Percentiles rank a stretch among this genome's conserved stretches.
Evolutionary conservation across 2,329 filamentous ascomycete genomes (phyloP).

Genomic region (Arthrobotrys megalospora): DNA sequence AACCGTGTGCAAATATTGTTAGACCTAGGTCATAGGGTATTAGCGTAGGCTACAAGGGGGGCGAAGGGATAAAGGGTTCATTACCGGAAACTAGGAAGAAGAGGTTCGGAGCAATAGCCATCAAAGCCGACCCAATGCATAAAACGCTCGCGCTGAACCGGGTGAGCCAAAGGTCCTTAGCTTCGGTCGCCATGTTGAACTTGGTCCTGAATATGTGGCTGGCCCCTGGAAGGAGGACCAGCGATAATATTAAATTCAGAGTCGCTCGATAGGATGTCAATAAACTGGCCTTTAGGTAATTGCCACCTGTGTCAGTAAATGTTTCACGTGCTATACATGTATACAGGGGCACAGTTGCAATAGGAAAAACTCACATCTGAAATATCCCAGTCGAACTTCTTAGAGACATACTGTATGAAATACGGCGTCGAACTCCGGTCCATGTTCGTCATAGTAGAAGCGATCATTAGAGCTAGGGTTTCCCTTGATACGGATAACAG

Average conservation of each 20-base stretch:
- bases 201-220: neutral
- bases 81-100: conserved; percentile 1
- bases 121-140: neutral
- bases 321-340: too few species aligned
- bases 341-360: neutral
- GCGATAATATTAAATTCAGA: neutral
- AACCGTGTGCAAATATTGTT: conserved; percentile 10
- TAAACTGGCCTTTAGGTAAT: neutral
- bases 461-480: neutral
- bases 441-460: conserved; percentile 9
- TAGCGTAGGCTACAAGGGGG: neutral
- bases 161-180: neutral
- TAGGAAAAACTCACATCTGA: neutral
- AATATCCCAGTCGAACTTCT: conserved; percentile 6
- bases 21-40: neutral
- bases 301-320: too few species aligned
- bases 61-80: neutral
- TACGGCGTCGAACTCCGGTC: conserved; percentile 5
- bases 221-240: neutral
- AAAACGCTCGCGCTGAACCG: conserved; percentile 2
- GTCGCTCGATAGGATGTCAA: neutral
- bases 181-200: neutral
- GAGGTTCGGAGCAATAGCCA: neutral
- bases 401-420: conserved; percentile 7
- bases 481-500: neutral